phyloP scores from a whole-genome alignment of 371 early-diverging fungal species.

The Umbelopsis sp. region DNA sequence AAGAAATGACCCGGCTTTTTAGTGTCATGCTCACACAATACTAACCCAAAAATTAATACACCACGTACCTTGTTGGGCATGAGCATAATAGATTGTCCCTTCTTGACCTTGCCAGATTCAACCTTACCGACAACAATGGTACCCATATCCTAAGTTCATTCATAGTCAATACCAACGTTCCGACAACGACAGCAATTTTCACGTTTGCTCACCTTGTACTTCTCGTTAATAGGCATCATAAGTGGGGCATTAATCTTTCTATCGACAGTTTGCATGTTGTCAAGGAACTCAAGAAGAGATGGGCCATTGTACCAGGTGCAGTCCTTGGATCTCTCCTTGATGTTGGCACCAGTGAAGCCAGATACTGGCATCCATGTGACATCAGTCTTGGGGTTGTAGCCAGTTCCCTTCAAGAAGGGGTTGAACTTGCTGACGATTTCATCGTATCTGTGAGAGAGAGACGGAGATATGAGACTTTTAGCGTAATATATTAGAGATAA shows the following conservation, averaged over 20 bases:
- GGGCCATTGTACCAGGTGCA: conserved; percentile 92
- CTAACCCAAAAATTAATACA: background rate
- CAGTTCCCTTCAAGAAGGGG: conserved; percentile 91
- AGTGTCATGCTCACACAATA: too few relatives aligned
- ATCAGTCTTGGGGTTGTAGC: conserved; percentile 91
- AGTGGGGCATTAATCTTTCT: conserved; percentile 87
- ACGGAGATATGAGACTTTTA: too few relatives aligned
- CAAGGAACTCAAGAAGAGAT: conserved; percentile 89
- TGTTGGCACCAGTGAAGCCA: conserved; percentile 95
- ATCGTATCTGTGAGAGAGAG: conserved; percentile 66
- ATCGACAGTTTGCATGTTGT: conserved; percentile 78
- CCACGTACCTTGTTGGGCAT: conserved; percentile 89
- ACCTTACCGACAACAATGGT: conserved; percentile 94
- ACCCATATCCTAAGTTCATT: conserved; percentile 83
- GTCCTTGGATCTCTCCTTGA: conserved; percentile 78
- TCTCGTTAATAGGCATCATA: conserved; percentile 93
- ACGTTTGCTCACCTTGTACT: conserved; percentile 69
- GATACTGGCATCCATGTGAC: conserved; percentile 91
- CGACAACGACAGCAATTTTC: too few relatives aligned
- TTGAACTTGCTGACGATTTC: conserved; percentile 83
- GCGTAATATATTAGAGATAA: too few relatives aligned
- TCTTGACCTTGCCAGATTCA: conserved; percentile 89
- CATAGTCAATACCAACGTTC: too few relatives aligned
- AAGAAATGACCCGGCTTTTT: background rate
- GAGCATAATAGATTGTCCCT: conserved; percentile 80